phyloP scores from a whole-genome alignment of 345 rosid genomes.

The Moricandia moricandioides region DNA sequence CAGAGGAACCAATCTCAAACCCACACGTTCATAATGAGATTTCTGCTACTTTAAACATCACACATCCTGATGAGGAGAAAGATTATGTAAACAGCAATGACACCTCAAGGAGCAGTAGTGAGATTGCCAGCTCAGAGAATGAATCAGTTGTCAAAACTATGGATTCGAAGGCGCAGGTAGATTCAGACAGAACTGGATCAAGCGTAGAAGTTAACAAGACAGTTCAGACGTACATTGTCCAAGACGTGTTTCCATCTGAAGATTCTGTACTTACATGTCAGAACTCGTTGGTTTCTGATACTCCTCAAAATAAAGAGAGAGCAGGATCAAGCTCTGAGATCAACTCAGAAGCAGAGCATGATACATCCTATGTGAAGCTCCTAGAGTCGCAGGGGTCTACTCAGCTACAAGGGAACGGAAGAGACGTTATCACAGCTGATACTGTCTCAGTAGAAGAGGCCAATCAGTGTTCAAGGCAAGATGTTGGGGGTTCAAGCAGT shows the following conservation, averaged over 20 bases:
- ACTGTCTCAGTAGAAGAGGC: constrained; percentile 34
- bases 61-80: constrained; percentile 45
- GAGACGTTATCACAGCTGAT: constrained; percentile 23
- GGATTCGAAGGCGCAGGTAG: constrained; percentile 28
- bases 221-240: constrained; percentile 12
- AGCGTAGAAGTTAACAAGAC: constrained; percentile 32
- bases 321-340: constrained; percentile 50
- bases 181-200: constrained; percentile 34
- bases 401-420: constrained; percentile 31
- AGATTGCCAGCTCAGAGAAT: constrained; percentile 35
- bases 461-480: neutral
- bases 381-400: constrained; percentile 46
- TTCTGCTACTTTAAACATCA: constrained; percentile 42
- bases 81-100: constrained; percentile 50
- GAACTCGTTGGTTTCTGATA: constrained; percentile 40
- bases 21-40: constrained; percentile 44
- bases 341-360: constrained; percentile 44
- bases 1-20: constrained; percentile 47
- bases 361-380: constrained; percentile 55
- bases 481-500: constrained; percentile 30
- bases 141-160: constrained; percentile 37
- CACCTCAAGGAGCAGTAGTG: constrained; percentile 43
- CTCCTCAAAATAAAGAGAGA: constrained; percentile 49
- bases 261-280: constrained; percentile 58
- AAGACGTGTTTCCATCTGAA: constrained; percentile 47